Percentiles rank a stretch among this genome's conserved stretches.
Evolutionary conservation across 225 moss, liverwort and hornwort species (phyloP).

Genomic region (Antitrichia curtipendula): DNA sequence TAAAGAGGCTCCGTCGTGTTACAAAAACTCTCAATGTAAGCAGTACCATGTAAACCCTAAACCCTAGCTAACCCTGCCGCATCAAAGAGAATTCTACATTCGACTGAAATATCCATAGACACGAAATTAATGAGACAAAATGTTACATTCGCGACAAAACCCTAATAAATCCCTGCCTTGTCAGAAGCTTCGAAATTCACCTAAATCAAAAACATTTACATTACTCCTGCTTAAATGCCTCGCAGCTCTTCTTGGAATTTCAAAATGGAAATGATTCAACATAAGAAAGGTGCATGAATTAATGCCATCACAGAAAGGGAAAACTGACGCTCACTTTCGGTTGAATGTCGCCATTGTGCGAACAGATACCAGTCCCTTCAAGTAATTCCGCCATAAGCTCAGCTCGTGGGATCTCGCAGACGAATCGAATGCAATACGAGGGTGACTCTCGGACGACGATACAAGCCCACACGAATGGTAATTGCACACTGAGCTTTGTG

Average conservation of each 20-base stretch:
- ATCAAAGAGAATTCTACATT: neutral
- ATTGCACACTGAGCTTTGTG: conserved; percentile 7
- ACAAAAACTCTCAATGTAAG: neutral
- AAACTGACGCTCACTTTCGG: conserved; percentile 11
- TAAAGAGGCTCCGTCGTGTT: neutral
- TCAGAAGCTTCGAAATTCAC: neutral
- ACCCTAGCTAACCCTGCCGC: neutral
- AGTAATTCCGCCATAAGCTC: conserved; percentile 20
- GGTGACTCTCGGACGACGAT: neutral
- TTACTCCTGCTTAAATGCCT: neutral
- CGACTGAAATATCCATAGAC: neutral
- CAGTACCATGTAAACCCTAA: neutral
- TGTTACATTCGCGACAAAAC: neutral
- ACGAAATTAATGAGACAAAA: neutral
- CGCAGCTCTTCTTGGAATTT: neutral
- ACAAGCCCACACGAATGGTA: conserved; percentile 2
- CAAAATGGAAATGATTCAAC: neutral
- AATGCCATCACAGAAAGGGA: neutral
- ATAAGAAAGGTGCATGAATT: neutral
- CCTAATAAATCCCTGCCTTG: neutral
- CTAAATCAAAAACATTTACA: neutral
- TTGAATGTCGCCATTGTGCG: conserved; percentile 38
- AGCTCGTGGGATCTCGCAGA: neutral
- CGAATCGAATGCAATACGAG: neutral
- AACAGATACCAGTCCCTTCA: conserved; percentile 11